A percentile compares a stretch with the other conserved stretches of the same genome.
These are phyloP conservation scores for Margaritispora aquatica DNA, from an alignment of 495 filamentous ascomycete genomes.

Conservation along the genomic window DNA sequence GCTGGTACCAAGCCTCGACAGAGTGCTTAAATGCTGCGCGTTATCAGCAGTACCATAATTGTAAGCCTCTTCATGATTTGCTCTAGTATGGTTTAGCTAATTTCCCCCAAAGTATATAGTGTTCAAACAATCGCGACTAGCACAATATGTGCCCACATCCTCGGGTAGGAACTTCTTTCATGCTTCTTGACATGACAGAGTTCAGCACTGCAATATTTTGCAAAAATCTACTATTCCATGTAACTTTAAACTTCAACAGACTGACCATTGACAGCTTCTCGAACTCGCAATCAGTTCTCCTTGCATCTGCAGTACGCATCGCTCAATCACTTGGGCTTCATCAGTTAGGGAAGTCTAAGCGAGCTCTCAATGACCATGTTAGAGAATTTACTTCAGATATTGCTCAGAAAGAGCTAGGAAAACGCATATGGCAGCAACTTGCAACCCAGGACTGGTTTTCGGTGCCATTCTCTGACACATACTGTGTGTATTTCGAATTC, in stretches of 20 bases:
- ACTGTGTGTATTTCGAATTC: constrained; percentile 19
- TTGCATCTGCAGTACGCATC: constrained; percentile 35
- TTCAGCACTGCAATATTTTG: background rate
- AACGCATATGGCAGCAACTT: constrained; percentile 40
- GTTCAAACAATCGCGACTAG: constrained; percentile 40
- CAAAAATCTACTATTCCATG: background rate
- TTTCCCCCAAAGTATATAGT: constrained; percentile 29
- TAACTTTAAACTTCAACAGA: background rate
- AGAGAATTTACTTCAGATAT: constrained; percentile 14
- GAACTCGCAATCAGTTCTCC: constrained; percentile 34
- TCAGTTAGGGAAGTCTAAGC: constrained; percentile 13
- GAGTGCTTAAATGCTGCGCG: constrained; percentile 26
- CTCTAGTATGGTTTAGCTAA: constrained; percentile 23
- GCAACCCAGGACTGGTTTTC: constrained; percentile 43
- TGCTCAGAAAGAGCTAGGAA: constrained; percentile 31
- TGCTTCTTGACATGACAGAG: background rate
- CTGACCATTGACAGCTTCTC: constrained; percentile 21
- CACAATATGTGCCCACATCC: constrained; percentile 39
- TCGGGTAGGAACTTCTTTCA: constrained; percentile 23
- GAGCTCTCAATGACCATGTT: constrained; percentile 22
- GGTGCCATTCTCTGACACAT: constrained; percentile 41
- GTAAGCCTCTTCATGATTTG: background rate
- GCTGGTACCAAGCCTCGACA: constrained; percentile 32
- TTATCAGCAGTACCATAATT: constrained; percentile 6
- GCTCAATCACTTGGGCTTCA: constrained; percentile 33